phyloP scores from a whole-genome alignment of 106 monocot species.

The Dendrobium huoshanense region DNA sequence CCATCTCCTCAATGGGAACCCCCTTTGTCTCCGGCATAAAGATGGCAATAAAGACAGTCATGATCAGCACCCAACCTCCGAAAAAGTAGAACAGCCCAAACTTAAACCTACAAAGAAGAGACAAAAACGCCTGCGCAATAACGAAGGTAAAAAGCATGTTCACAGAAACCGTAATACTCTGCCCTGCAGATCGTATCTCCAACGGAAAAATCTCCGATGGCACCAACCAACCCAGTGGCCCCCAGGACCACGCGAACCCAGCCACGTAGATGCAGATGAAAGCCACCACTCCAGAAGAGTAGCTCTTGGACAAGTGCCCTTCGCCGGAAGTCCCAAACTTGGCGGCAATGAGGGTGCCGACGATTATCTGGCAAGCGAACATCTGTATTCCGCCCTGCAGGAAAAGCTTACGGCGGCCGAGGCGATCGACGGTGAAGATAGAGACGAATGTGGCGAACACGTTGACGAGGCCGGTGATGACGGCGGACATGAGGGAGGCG shows the following conservation, averaged over 20 bases:
- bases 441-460: slow-evolving; percentile 54
- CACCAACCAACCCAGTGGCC: slow-evolving; percentile 37
- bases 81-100: slow-evolving; percentile 28
- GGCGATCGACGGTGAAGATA: slow-evolving; percentile 43
- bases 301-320: slow-evolving; percentile 6
- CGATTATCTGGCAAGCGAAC: slow-evolving; percentile 49
- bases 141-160: slow-evolving; percentile 43
- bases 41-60: slow-evolving; percentile 24
- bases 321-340: slow-evolving; percentile 22
- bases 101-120: slow-evolving; percentile 19
- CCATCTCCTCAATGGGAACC: slow-evolving; percentile 38
- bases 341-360: slow-evolving; percentile 19
- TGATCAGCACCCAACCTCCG: slow-evolving; percentile 24
- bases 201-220: slow-evolving; percentile 39
- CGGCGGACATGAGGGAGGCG: slow-evolving; percentile 58
- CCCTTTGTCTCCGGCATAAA: slow-evolving; percentile 37
- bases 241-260: slow-evolving; percentile 42
- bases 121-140: slow-evolving; percentile 28
- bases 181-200: slow-evolving; percentile 38
- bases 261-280: slow-evolving; percentile 32
- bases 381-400: slow-evolving; percentile 63
- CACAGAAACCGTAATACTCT: slow-evolving; percentile 33
- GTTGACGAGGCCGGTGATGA: slow-evolving; percentile 69
- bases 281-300: slow-evolving; percentile 11
- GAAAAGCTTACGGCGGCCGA: slow-evolving; percentile 56